Percentiles rank a stretch among this genome's conserved stretches.
These are phyloP conservation scores for Paragyromitra xinjiangensis DNA, from an alignment of 495 filamentous ascomycete species.

Conservation along the genomic window DNA sequence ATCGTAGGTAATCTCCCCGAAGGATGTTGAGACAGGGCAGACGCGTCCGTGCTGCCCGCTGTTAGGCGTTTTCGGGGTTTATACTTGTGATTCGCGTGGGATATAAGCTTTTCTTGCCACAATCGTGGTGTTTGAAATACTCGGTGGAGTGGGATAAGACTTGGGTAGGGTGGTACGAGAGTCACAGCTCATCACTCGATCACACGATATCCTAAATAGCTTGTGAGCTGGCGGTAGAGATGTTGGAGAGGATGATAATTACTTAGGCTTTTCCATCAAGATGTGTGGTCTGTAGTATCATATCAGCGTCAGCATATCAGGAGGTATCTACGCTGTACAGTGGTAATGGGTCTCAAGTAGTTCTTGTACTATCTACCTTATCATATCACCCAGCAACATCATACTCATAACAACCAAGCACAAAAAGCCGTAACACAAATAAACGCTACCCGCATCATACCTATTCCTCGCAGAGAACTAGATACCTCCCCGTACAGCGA, in stretches of 20 bases:
- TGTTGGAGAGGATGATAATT: not conserved
- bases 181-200: not conserved
- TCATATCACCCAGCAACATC: slow-evolving; percentile 64
- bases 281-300: no score
- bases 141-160: no score
- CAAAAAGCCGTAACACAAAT: not conserved
- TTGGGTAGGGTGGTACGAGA: not conserved
- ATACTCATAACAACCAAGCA: not conserved
- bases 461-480: not conserved
- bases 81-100: not conserved
- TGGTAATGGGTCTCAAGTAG: slow-evolving; percentile 55
- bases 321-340: not conserved
- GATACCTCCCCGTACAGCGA: not conserved
- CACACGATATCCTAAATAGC: not conserved
- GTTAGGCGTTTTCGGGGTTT: not conserved
- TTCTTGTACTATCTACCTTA: slow-evolving; percentile 76
- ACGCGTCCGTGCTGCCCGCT: not conserved
- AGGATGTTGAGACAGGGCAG: no score
- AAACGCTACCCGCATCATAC: not conserved
- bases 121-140: no score
- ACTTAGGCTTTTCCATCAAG: not conserved
- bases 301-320: not conserved
- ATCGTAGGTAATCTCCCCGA: no score
- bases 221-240: no score
- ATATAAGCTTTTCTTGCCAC: not conserved